A percentile compares a stretch with the other conserved stretches of the same genome.
Evolutionary conservation across 345 rosid species (phyloP).

Genomic region (Eucalyptus brandiana): DNA sequence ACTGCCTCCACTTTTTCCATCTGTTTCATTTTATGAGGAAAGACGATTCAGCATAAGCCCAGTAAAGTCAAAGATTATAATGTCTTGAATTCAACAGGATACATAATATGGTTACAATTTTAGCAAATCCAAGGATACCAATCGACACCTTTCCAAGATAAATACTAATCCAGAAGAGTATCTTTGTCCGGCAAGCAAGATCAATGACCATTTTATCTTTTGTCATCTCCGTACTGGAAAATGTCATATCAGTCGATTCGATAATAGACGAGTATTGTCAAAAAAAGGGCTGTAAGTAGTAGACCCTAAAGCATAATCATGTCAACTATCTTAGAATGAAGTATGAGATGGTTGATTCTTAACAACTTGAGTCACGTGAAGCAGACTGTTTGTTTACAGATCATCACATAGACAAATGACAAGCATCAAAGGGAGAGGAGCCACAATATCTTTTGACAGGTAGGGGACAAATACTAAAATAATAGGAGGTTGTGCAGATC

Average conservation of each 20-base stretch:
- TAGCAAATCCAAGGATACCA: conserved; percentile 59
- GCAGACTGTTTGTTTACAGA: too few relatives aligned
- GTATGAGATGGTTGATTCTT: too few relatives aligned
- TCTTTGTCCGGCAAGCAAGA: conserved; percentile 6
- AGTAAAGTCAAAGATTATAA: neutral
- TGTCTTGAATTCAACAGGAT: neutral
- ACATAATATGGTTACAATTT: neutral
- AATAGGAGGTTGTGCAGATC: neutral
- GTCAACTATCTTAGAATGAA: too few relatives aligned
- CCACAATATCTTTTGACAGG: neutral
- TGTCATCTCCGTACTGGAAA: conserved; percentile 18
- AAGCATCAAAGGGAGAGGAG: neutral
- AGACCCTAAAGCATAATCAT: too few relatives aligned
- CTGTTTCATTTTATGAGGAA: conserved; percentile 58
- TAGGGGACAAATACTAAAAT: neutral
- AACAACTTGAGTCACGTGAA: too few relatives aligned
- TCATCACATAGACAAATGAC: neutral
- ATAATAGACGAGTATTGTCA: conserved; percentile 19
- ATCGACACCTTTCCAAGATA: conserved; percentile 54
- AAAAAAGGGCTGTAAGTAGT: neutral
- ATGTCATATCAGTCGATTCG: neutral
- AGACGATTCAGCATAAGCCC: neutral
- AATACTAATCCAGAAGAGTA: conserved; percentile 43
- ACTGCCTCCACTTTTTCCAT: conserved; percentile 53
- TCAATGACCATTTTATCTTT: conserved; percentile 63